Conservation (phyloP, 108 stramenopile species). For the Epipyxis sp. region DNA sequence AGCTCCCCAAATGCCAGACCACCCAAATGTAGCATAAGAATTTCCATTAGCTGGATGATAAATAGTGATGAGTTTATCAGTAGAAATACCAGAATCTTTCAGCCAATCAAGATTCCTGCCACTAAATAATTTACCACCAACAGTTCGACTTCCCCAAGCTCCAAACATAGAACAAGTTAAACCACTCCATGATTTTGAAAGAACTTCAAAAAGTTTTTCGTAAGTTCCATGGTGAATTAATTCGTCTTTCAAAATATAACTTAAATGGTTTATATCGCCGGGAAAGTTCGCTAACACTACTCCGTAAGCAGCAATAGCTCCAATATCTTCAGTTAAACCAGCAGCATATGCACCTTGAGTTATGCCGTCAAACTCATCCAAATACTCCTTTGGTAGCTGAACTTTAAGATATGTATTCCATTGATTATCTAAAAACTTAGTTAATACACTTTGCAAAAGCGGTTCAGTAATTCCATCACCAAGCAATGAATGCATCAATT, state of each 20-base stretch:
- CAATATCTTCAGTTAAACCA: background rate
- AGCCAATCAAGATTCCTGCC: constrained; percentile 41
- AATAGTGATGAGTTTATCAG: constrained; percentile 32
- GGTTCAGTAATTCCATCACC: constrained; percentile 17
- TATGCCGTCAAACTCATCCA: constrained; percentile 32
- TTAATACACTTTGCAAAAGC: background rate
- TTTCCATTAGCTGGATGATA: background rate
- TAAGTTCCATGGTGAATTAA: background rate
- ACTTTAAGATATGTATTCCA: constrained; percentile 33
- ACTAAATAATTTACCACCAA: constrained; percentile 15
- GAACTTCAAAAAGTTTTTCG: background rate
- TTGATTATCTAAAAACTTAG: constrained; percentile 32
- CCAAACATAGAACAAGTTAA: constrained; percentile 35
- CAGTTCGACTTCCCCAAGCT: constrained; percentile 30
- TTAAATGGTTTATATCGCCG: constrained; percentile 9
- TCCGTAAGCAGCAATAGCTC: background rate
- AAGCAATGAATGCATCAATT: background rate
- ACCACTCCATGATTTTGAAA: background rate
- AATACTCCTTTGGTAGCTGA: background rate
- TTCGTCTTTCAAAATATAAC: constrained; percentile 23
- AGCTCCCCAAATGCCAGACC: constrained; percentile 30
- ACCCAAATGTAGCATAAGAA: constrained; percentile 35
- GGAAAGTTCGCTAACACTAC: constrained; percentile 34
- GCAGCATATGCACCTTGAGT: background rate
- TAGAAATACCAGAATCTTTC: constrained; percentile 4